A percentile compares a stretch with the other conserved stretches of the same genome.
phyloP scores from a whole-genome alignment of 2,329 filamentous ascomycete genomes.

The Neofusicoccum cordaticola region DNA sequence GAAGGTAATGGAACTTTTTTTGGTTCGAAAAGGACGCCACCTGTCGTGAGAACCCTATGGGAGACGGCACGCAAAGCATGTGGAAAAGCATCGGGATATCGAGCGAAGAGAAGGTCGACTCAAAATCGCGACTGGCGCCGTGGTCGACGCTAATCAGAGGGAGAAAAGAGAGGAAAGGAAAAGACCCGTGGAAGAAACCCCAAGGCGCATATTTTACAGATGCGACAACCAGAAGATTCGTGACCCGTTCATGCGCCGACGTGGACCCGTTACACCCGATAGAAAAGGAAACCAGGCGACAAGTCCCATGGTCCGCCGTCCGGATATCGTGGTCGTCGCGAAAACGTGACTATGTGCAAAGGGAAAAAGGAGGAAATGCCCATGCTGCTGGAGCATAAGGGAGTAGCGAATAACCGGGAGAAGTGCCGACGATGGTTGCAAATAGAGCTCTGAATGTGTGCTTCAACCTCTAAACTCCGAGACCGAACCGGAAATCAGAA shows the following conservation, averaged over 20 bases:
- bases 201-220: constrained; percentile 19
- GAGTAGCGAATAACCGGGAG: constrained; percentile 13
- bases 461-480: constrained; percentile 19
- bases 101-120: constrained; percentile 17
- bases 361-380: constrained; percentile 8
- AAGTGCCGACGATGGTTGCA: constrained; percentile 14
- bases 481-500: not conserved
- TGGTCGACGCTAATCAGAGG: constrained; percentile 7
- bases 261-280: constrained; percentile 17
- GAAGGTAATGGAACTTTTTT: constrained; percentile 18
- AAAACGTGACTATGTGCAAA: constrained; percentile 18
- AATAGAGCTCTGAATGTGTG: constrained; percentile 15
- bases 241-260: constrained; percentile 16
- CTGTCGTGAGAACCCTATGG: constrained; percentile 7
- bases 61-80: constrained; percentile 10
- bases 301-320: constrained; percentile 13
- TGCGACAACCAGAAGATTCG: constrained; percentile 17
- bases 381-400: constrained; percentile 6
- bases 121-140: constrained; percentile 14
- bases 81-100: constrained; percentile 14
- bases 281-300: constrained; percentile 14
- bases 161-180: not conserved
- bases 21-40: constrained; percentile 7
- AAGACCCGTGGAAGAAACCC: constrained; percentile 12
- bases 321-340: constrained; percentile 18